Evolutionary conservation across 208 protist genomes (phyloP), one percentile per base, ranked within the genome.

Genomic region (Acanthamoeba lenticulata): DNA sequence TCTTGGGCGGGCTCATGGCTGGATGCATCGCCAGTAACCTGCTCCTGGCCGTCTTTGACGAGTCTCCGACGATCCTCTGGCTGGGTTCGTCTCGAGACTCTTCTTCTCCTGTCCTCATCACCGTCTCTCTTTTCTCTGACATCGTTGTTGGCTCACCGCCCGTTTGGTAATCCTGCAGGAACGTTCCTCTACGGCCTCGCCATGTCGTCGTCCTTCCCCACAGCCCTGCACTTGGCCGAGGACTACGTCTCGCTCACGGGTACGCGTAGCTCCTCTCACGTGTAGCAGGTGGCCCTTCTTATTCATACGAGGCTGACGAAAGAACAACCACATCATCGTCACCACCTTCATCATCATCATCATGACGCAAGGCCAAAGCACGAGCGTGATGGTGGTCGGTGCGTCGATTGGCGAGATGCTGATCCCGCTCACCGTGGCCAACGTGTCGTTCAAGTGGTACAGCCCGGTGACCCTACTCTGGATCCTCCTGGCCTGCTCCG

Each of bases 161-260:
- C n/a, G n/a, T n/a, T n/a, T n/a, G n/a, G n/a, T n/a, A n/a, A n/a
- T n/a, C n/a, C n/a, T n/a, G 1, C 45, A 86, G 77, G 77, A 7
- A 72, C 57, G 6, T 91, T 91, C 15, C 24, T 91, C 27, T 91
- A 91, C 29, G 85, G 85, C 21, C 29, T 91, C 19, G 67, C 85
- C 17, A 91, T 91, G 85, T 91, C 85, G 27, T 91, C 85, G 21
- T n/a, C 85, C 3, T 91, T 91, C 57, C 85, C 85, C 1, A 91
- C 85, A 0, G 85, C 85, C 45, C 67, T 91, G 19, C 47, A 91
- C 36, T 42, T 91, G 85, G 85, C 85, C 4, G 85, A 91, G 27
- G 57, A 47, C 55, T 91, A 91, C 38, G 57, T 91, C 21, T 74
- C 47, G 17, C 85, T 91, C 11, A 91, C 85, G 11, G 85, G 85